phyloP scores from a whole-genome alignment of 805 yeast genomes.

The Pichia kluyveri region DNA sequence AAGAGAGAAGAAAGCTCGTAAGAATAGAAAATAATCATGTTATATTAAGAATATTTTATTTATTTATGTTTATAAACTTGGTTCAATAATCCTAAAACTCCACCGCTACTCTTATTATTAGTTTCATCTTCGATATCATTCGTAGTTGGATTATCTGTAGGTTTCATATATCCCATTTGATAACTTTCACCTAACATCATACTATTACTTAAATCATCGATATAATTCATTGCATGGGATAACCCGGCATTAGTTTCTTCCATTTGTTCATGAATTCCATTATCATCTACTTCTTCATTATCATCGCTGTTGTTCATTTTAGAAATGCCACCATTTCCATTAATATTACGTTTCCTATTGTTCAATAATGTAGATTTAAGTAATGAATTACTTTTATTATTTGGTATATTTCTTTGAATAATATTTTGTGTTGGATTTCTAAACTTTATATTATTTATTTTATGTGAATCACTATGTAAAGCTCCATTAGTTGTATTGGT shows the following conservation, averaged over 20 bases:
- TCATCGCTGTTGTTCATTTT: background rate
- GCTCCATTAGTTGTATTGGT: no score
- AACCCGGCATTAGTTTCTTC: constrained; percentile 26
- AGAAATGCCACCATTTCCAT: background rate
- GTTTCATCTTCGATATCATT: constrained; percentile 17
- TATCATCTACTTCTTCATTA: background rate
- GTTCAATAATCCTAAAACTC: constrained; percentile 53
- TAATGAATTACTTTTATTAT: constrained; percentile 8
- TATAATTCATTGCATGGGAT: constrained; percentile 15
- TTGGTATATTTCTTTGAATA: background rate
- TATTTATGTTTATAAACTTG: constrained; percentile 57
- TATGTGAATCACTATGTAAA: background rate
- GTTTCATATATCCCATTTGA: constrained; percentile 27
- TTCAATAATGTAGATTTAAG: constrained; percentile 19
- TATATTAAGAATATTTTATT: background rate
- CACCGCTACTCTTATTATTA: constrained; percentile 10
- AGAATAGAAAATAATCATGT: constrained; percentile 23
- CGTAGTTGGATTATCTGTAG: constrained; percentile 16
- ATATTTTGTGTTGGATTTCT: background rate
- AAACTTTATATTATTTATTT: background rate
- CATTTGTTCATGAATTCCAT: constrained; percentile 5
- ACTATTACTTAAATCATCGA: constrained; percentile 23
- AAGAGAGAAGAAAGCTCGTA: constrained; percentile 63
- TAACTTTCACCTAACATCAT: constrained; percentile 35
- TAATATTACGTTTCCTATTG: constrained; percentile 6